phyloP scores from a whole-genome alignment of 768 basidiomycete genomes.

The Antrodiella citrinella region DNA sequence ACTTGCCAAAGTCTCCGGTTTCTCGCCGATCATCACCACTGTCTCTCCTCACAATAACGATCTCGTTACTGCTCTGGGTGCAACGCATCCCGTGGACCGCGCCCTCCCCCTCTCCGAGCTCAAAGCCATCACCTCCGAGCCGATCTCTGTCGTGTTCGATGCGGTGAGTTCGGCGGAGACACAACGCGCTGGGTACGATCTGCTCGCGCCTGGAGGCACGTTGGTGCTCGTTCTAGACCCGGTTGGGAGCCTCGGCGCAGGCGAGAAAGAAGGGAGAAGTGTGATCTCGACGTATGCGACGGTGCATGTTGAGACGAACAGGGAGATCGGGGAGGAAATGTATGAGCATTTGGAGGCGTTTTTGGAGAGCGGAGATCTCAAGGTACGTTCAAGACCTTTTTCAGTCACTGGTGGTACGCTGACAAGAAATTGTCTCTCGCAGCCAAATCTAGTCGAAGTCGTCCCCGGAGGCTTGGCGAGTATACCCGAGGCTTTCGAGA shows the following conservation, averaged over 20 bases:
- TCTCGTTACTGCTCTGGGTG: slow-evolving; percentile 16
- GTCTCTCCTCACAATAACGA: slow-evolving; percentile 11
- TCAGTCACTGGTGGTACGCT: too few relatives aligned
- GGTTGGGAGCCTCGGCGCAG: not conserved
- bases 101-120: slow-evolving; percentile 1
- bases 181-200: slow-evolving; percentile 8
- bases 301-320: slow-evolving; percentile 1
- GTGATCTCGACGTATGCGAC: not conserved
- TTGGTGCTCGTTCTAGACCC: not conserved
- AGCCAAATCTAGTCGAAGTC: slow-evolving; percentile 21
- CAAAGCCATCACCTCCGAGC: slow-evolving; percentile 7
- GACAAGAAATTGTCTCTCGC: not conserved
- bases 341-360: slow-evolving; percentile 12
- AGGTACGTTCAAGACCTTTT: too few relatives aligned
- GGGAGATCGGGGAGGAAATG: slow-evolving; percentile 9
- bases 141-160: slow-evolving; percentile 14
- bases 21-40: slow-evolving; percentile 12
- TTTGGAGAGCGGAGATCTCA: slow-evolving; percentile 12
- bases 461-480: slow-evolving; percentile 18
- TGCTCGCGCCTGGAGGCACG: slow-evolving; percentile 7
- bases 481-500: slow-evolving; percentile 14
- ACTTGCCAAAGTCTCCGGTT: slow-evolving; percentile 15
- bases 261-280: not conserved
- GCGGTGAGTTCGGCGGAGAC: slow-evolving; percentile 6
- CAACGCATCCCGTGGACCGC: slow-evolving; percentile 17